Percentiles rank a stretch among this genome's conserved stretches.
Evolutionary conservation across 2,329 filamentous ascomycete genomes (phyloP).

Genomic region (Penicillium olsonii): DNA sequence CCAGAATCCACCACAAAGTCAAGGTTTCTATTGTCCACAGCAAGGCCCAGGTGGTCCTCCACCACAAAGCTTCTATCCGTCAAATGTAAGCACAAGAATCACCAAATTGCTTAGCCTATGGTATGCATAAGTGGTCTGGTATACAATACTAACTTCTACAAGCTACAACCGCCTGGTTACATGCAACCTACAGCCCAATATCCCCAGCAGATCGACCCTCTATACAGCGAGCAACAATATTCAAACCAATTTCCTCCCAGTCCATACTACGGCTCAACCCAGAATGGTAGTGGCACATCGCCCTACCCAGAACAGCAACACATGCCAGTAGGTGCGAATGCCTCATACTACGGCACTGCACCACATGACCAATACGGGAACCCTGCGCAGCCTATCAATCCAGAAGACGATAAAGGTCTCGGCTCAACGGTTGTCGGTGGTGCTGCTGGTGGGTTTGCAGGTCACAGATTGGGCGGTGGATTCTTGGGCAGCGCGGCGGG

Average conservation of each 20-base stretch:
- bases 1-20: not conserved
- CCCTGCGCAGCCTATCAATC: constrained; percentile 9
- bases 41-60: not conserved
- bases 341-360: not conserved
- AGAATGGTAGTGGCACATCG: not conserved
- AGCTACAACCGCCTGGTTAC: not conserved
- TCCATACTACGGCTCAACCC: not conserved
- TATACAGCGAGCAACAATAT: not conserved
- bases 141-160: not conserved
- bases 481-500: constrained; percentile 36
- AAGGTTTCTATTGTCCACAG: not conserved
- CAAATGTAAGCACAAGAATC: not conserved
- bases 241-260: not conserved
- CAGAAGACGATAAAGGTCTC: constrained; percentile 37
- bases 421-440: constrained; percentile 41
- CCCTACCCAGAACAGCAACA: not conserved
- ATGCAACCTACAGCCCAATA: not conserved
- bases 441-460: constrained; percentile 38
- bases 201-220: not conserved
- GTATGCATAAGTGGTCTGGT: not conserved
- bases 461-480: constrained; percentile 39
- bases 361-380: constrained; percentile 1
- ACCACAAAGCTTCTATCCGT: not conserved
- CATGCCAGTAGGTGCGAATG: not conserved
- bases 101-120: not conserved